Base-by-base conservation (phyloP, 345 rosid genomes). In the Mallotus nudiflorus region DNA sequence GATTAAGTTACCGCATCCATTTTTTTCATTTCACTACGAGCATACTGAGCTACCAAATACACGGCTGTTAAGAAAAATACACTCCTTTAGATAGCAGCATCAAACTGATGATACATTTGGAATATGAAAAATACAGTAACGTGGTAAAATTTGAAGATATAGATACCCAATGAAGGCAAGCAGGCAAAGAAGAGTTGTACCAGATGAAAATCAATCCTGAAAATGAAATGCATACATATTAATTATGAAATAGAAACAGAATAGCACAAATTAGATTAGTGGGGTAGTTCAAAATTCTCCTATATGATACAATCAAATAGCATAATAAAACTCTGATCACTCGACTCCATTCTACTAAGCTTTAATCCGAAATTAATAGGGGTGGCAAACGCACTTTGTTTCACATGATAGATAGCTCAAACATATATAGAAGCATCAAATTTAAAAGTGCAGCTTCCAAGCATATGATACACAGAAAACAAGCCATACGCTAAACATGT, bases 121-220 rank as follows among this genome's bases (percentile, higher is more conserved):
- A 66, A 57, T 27, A 50, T 28, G 58, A 59, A 55, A 45, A 65
- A n/a, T 18, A 52, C 11, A 48, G 31, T 45, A 73, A 48, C 20
- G 71, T 39, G 65, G 27, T 33, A 65, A 46, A 75, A 62, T 61
- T 75, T 9, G 75, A 53, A 33, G 66, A 68, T 45, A 57, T 19
- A 61, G 60, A 75, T 90, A 94, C 97, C 97, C 70, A 94, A 64
- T 42, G 98, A 89, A 73, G 98, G 98, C 91, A 90, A 71, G 87
- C 93, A 91, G 74, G 80, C 93, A 78, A 94, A 91, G 83, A 91
- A 91, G 76, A 94, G 85, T 54, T 94, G 95, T 75, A 94, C 97
- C 76, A 90, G 87, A 85, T 94, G 98, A 79, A 93, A 91, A 72
- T 91, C 98, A 55, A 90, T 14, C 87, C 98, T 95, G 91, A 57